Evolutionary conservation across 306 rosid genomes (phyloP).

Genomic region (Malus orientalis): DNA sequence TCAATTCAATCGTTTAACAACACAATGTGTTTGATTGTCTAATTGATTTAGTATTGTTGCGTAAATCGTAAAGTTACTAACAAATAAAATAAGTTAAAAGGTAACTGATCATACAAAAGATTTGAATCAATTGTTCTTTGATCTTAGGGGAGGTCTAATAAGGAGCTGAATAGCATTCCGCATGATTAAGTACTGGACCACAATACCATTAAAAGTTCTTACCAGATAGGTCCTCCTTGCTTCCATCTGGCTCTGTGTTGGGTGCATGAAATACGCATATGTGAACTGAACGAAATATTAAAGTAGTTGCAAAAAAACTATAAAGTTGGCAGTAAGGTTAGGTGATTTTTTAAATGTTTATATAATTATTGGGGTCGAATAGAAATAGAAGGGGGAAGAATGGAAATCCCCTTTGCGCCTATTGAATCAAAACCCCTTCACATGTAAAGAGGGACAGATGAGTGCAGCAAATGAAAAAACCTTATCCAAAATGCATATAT

Average conservation of each 20-base stretch:
- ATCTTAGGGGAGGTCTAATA: not conserved
- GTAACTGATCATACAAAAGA: not conserved
- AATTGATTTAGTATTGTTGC: not conserved
- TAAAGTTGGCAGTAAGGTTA: conserved; percentile 10
- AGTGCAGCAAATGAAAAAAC: not conserved
- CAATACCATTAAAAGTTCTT: not conserved
- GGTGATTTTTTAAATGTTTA: not conserved
- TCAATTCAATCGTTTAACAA: not conserved
- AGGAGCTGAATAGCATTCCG: not conserved
- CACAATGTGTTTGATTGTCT: not conserved
- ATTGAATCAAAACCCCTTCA: conserved; percentile 3
- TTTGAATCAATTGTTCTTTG: not conserved
- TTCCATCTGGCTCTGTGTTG: not conserved
- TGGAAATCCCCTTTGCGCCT: not conserved
- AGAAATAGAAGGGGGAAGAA: not conserved
- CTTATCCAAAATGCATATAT: not conserved
- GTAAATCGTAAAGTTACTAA: not conserved
- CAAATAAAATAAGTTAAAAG: not conserved
- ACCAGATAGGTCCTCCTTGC: not conserved
- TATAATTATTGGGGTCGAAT: not conserved
- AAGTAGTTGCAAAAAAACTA: not conserved
- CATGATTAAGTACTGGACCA: not conserved
- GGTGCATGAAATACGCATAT: not conserved
- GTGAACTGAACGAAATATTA: not conserved
- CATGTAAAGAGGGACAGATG: conserved; percentile 4